phyloP scores from a whole-genome alignment of 2,329 filamentous ascomycete species.

The Aspergillus nomiae region DNA sequence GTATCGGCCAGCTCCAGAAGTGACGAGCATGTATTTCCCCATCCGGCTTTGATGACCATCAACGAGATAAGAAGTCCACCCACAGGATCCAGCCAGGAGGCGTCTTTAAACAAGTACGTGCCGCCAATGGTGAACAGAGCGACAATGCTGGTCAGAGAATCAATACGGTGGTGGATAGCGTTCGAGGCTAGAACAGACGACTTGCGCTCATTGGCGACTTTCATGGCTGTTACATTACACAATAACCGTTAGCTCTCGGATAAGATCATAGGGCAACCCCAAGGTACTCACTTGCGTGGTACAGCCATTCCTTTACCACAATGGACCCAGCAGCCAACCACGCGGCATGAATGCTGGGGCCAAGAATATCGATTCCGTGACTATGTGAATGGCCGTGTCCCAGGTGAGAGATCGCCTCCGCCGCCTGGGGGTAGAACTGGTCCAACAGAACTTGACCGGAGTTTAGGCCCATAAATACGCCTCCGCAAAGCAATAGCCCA shows the following conservation, averaged over 20 bases:
- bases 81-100: constrained; percentile 90
- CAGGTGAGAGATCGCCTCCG: constrained; percentile 48
- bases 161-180: constrained; percentile 92
- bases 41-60: constrained; percentile 89
- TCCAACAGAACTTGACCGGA: constrained; percentile 69
- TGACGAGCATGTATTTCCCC: constrained; percentile 78
- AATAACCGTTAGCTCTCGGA: constrained; percentile 1
- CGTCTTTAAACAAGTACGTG: constrained; percentile 81
- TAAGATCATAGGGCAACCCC: not conserved
- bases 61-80: constrained; percentile 89
- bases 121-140: constrained; percentile 86
- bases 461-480: constrained; percentile 87
- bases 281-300: constrained; percentile 78
- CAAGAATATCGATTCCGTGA: constrained; percentile 52
- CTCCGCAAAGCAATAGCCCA: constrained; percentile 83
- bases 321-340: constrained; percentile 94
- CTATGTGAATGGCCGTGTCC: constrained; percentile 56
- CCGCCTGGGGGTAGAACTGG: constrained; percentile 70
- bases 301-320: constrained; percentile 93
- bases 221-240: constrained; percentile 68
- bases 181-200: constrained; percentile 96
- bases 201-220: constrained; percentile 89
- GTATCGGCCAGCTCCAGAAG: constrained; percentile 90
- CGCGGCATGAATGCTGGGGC: constrained; percentile 87
- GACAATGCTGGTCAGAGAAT: constrained; percentile 92